Evolutionary conservation across 164 flowering plant species (phyloP), one percentile per base, ranked within the genome.

Genomic region (Akebia trifoliata): DNA sequence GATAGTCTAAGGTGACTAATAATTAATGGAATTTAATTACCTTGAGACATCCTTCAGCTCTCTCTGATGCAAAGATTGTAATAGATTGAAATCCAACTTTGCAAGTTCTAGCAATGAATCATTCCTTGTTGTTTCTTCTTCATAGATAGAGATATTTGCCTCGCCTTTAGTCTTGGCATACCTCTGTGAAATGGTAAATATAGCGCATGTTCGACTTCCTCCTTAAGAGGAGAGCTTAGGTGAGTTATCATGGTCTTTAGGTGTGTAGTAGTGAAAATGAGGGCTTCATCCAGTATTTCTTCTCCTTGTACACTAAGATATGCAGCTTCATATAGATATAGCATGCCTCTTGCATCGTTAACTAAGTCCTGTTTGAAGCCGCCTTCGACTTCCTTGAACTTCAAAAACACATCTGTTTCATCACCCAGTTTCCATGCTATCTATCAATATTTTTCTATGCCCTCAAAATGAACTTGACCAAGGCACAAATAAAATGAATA

Each of bases 301-400:
- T 71, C 72, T 50, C 71, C 71, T 24, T 50, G 57, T 0, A 54
- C 24, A 8, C 60, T 38, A 1, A 71, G 61, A 57, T 58, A 54
- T 25, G 71, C 32, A 11, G 70, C 71, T 47, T 71, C 67, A 29
- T 62, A 66, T 43, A 71, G 55, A 25, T 60, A 36, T 11, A 71
- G 43, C 54, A 66, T 24, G 1, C 74, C 65, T 39, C 15, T 14
- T 6, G n/a, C 54, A 38, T 71, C 59, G 2, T 7, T 29, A 7
- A 14, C 15, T 25, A 70, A 24, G 25, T 20, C 25, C 4, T 37
- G 35, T 12, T 46, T 61, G 37, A 85, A 80, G 6, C 42, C 56
- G 1, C 85, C 80, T 2, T 70, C 22, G 0, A 58, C 48, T 52
- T 78, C 71, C 56, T 52, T 76, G 36, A 67, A 67, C 54, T 61